These are phyloP conservation scores for Cercophora newfieldiana DNA, from an alignment of 495 filamentous ascomycete genomes.

Conservation along the genomic window DNA sequence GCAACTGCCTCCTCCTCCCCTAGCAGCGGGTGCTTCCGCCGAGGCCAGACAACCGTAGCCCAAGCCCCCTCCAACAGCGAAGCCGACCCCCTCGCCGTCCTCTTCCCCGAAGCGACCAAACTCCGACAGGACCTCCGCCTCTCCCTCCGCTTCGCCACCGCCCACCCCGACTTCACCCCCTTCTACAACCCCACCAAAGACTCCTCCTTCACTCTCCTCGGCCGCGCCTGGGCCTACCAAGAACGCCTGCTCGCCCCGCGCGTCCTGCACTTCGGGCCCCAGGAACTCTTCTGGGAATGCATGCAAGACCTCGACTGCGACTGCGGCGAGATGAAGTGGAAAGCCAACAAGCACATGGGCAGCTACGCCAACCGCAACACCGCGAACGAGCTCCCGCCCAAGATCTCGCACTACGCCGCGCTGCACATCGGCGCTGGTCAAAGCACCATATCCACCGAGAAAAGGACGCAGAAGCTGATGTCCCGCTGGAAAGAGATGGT, in stretches of 20 bases:
- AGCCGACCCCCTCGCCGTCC: neutral
- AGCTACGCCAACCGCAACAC: neutral
- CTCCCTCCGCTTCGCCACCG: neutral
- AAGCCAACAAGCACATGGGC: neutral
- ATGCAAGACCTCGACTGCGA: conserved; percentile 9
- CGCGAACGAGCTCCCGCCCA: conserved; percentile 3
- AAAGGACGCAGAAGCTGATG: conserved; percentile 4
- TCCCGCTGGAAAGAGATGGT: conserved; percentile 28
- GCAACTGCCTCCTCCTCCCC: conserved; percentile 13
- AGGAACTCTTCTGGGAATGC: conserved; percentile 10
- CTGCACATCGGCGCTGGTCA: neutral
- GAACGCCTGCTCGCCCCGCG: conserved; percentile 20
- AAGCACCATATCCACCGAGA: neutral
- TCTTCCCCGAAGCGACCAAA: conserved; percentile 1
- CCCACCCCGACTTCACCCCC: neutral
- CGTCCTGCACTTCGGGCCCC: conserved; percentile 13
- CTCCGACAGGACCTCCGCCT: neutral
- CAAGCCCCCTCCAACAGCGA: neutral
- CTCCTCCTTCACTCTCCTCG: neutral
- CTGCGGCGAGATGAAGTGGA: neutral
- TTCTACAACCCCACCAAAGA: neutral
- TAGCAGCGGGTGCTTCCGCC: conserved; percentile 2
- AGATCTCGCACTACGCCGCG: conserved; percentile 6
- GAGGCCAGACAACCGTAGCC: neutral
- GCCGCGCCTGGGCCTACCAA: conserved; percentile 19